These are phyloP conservation scores for Clarireedia hainanense DNA, from an alignment of 2,329 filamentous ascomycete species.

Conservation along the genomic window DNA sequence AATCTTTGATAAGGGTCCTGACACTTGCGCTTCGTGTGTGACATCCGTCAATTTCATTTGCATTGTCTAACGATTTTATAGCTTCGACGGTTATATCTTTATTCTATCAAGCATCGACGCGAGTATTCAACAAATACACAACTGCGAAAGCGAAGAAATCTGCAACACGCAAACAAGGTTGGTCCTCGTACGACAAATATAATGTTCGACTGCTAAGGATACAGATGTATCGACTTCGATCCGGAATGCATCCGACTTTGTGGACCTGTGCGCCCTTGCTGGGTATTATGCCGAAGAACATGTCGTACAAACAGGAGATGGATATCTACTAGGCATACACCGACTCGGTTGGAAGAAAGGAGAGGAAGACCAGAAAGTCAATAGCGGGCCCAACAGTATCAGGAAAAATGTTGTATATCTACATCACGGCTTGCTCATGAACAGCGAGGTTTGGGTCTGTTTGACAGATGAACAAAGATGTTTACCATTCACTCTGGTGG, in stretches of 20 bases:
- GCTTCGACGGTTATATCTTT: conserved; percentile 73
- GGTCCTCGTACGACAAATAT: conserved; percentile 48
- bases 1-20: conserved; percentile 74
- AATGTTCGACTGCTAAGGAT: conserved; percentile 44
- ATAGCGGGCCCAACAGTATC: conserved; percentile 57
- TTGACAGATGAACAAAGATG: conserved; percentile 79
- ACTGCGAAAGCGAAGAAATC: conserved; percentile 61
- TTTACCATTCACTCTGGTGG: conserved; percentile 81
- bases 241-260: conserved; percentile 82
- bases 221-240: conserved; percentile 65
- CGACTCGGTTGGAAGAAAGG: conserved; percentile 75
- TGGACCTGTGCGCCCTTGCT: conserved; percentile 84
- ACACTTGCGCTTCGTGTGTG: conserved; percentile 77
- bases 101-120: conserved; percentile 74
- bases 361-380: conserved; percentile 73
- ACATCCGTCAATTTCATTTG: background rate
- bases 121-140: conserved; percentile 72
- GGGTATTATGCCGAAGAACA: conserved; percentile 96
- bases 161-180: conserved; percentile 59
- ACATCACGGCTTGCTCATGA: conserved; percentile 96
- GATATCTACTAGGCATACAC: conserved; percentile 85
- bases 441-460: conserved; percentile 97
- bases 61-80: conserved; percentile 29
- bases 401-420: conserved; percentile 86
- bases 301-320: conserved; percentile 88